Conservation (phyloP, 345 rosid genomes). For the Barbarea vulgaris region DNA sequence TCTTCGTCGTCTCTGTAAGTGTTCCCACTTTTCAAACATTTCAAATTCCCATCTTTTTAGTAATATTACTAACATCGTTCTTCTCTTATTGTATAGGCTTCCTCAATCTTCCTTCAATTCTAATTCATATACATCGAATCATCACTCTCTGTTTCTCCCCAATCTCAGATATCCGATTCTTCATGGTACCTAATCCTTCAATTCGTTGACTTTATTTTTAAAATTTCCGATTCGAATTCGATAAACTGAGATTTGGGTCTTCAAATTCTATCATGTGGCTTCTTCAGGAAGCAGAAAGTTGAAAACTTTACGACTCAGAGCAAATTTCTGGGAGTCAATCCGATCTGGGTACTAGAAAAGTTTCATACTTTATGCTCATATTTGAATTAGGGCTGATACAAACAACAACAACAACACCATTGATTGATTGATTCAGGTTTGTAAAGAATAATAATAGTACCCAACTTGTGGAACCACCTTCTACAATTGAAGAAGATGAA, state of each 20-base stretch:
- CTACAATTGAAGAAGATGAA: slow-evolving; percentile 41
- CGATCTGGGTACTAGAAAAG: slow-evolving; percentile 63
- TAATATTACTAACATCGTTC: background rate
- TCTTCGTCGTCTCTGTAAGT: slow-evolving; percentile 33
- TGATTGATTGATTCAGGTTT: slow-evolving; percentile 48
- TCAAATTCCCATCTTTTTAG: background rate
- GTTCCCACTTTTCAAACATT: background rate
- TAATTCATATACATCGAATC: slow-evolving; percentile 30
- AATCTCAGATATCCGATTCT: slow-evolving; percentile 8
- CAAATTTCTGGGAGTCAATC: slow-evolving; percentile 82
- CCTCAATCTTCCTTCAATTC: slow-evolving; percentile 30
- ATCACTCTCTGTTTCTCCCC: slow-evolving; percentile 31
- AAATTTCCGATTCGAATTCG: background rate
- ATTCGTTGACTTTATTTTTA: background rate
- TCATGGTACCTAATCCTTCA: slow-evolving; percentile 16
- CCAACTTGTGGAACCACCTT: slow-evolving; percentile 70
- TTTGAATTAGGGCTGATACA: background rate
- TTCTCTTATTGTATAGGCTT: slow-evolving; percentile 15
- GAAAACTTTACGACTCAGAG: slow-evolving; percentile 55
- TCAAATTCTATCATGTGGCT: background rate
- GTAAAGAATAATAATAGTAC: slow-evolving; percentile 59
- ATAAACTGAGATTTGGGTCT: background rate
- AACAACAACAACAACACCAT: slow-evolving; percentile 10
- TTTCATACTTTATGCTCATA: slow-evolving; percentile 19
- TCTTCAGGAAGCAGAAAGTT: slow-evolving; percentile 62